phyloP scores from a whole-genome alignment of 305 asterid species.

The Stenogyne calaminthoides region DNA sequence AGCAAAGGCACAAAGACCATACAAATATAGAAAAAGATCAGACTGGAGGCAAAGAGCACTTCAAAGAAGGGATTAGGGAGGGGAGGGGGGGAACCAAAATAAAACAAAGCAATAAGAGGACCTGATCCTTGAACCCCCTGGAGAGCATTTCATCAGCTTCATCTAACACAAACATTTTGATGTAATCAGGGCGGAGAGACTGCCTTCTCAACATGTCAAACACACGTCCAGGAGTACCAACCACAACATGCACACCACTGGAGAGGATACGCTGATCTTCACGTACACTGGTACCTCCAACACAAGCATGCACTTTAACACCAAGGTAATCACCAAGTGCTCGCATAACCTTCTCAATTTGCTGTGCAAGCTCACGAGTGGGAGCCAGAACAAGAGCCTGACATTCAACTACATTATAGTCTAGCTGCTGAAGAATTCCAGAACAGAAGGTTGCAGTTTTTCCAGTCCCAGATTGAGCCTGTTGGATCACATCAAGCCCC shows the following conservation, averaged over 20 bases:
- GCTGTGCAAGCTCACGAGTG: constrained; percentile 96
- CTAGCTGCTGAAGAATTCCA: constrained; percentile 89
- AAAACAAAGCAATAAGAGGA: constrained; percentile 15
- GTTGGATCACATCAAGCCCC: constrained; percentile 92
- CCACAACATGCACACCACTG: constrained; percentile 88
- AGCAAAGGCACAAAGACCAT: not conserved
- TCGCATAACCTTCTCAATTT: constrained; percentile 94
- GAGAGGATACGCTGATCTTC: constrained; percentile 94
- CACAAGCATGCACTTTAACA: constrained; percentile 95
- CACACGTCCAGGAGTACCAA: constrained; percentile 94
- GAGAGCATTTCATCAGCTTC: constrained; percentile 98
- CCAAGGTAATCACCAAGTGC: constrained; percentile 94
- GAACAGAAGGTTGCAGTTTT: constrained; percentile 96
- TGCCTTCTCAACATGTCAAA: constrained; percentile 91
- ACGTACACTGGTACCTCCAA: constrained; percentile 93
- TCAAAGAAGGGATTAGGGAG: not conserved
- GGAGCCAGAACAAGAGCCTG: constrained; percentile 97
- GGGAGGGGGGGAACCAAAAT: not conserved
- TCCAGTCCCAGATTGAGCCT: constrained; percentile 95
- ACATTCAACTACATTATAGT: constrained; percentile 74
- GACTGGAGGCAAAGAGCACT: not conserved
- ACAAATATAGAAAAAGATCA: too few relatives aligned
- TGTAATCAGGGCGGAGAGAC: constrained; percentile 81
- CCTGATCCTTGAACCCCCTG: constrained; percentile 97
- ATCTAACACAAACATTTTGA: constrained; percentile 88